Evolutionary conservation across 805 yeast genomes (phyloP), one percentile per base, ranked within the genome.

Genomic region (Isabelozyma gotoi): DNA sequence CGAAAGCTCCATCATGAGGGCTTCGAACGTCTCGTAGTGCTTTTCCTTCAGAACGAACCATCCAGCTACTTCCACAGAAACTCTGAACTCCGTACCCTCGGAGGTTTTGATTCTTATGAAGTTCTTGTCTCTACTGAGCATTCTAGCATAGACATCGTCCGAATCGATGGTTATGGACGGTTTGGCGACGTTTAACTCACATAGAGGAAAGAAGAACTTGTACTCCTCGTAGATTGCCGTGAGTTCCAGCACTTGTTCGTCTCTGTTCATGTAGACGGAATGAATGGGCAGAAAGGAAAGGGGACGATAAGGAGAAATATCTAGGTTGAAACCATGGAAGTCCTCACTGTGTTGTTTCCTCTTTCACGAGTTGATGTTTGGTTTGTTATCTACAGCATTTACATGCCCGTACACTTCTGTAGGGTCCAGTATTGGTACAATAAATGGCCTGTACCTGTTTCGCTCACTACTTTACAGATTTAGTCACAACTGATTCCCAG

Each of bases 401-500:
- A n/a, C n/a, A n/a, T n/a, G n/a, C n/a, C n/a, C n/a, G n/a, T n/a
- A n/a, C n/a, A n/a, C n/a, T n/a, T n/a, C n/a, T n/a, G n/a, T n/a
- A n/a, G n/a, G n/a, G n/a, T n/a, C n/a, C n/a, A n/a, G n/a, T n/a
- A n/a, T n/a, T n/a, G n/a, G n/a, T n/a, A n/a, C n/a, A n/a, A n/a
- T n/a, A n/a, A n/a, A n/a, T n/a, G n/a, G n/a, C n/a, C n/a, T n/a
- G n/a, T n/a, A 24, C 12, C 12, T n/a, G 29, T n/a, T 24, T 24
- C 29, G 29, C 29, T 24, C 34, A 32, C 11, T 32, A 14, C 34
- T 32, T 14, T 32, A 32, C 34, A 32, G 34, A 63, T 67, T 56
- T 67, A 67, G 73, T 53, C 71, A 66, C 72, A 67, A 67, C 73
- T 67, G 73, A 67, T 67, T 67, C 73, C 73, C 73, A 67, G 57